Base-by-base conservation (phyloP, 208 protist genomes). In the Acanthamoeba polyphaga region DNA sequence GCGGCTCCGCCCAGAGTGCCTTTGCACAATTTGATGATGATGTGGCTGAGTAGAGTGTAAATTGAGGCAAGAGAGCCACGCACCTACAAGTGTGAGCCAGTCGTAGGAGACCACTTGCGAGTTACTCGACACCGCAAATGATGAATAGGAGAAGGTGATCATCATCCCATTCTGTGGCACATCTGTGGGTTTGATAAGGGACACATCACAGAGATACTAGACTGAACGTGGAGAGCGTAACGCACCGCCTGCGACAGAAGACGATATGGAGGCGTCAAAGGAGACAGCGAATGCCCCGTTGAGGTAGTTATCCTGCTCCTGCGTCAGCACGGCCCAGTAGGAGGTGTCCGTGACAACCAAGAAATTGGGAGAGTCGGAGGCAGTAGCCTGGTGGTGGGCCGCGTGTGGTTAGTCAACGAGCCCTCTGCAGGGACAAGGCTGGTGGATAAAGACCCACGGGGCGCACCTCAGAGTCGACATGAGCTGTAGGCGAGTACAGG, bases 121-220 rank as follows among this genome's bases (percentile, higher is more conserved):
- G 24, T 82, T n/a, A 38, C 8, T 55, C 5, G 8, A 13, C 0
- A 82, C 24, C 10, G 74, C 74, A 34, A 55, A 82, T 4, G 74
- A 82, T 19, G 74, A 82, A 38, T 82, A 82, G 38, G 74, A 82
- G 74, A 82, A 82, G 8, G 74, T 82, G 38, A 82, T 53, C 10
- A 55, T 9, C 6, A 82, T 51, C 1, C 24, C 24, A 9, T 82
- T 17, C 17, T 8, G 29, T n/a, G 58, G 58, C 19, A 64, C 29
- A 43, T 24, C 70, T 78, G 70, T 19, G 15, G 12, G 51, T 55
- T 13, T 55, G 51, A 4, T n/a, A 55, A 55, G 5, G 51, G 51
- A 55, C 12, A 55, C 8, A 55, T 15, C 51, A 55, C 8, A 15
- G 12, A 55, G 51, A 12, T 12, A 55, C 27, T 3, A 5, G 9